These are phyloP conservation scores for Sclerotinia minor DNA, from an alignment of 2,329 filamentous ascomycete species.

Conservation along the genomic window DNA sequence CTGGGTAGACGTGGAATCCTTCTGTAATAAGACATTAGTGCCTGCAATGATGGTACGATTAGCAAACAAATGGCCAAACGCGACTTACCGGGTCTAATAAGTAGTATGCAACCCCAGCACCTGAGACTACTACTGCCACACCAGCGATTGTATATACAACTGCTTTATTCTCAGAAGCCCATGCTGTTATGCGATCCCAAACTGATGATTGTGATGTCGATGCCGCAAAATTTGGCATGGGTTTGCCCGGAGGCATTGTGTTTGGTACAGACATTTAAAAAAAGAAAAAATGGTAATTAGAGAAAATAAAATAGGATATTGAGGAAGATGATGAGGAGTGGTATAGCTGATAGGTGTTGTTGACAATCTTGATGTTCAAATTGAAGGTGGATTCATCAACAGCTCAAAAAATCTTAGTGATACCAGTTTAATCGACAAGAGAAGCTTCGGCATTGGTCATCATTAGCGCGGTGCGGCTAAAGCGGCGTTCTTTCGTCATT, in stretches of 20 bases:
- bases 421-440: constrained; percentile 26
- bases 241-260: constrained; percentile 35
- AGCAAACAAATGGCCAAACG: constrained; percentile 21
- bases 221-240: constrained; percentile 39
- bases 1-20: constrained; percentile 38
- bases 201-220: constrained; percentile 41
- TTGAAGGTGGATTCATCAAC: constrained; percentile 23
- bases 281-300: constrained; percentile 33
- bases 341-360: constrained; percentile 29
- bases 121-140: constrained; percentile 86
- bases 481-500: constrained; percentile 26
- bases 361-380: constrained; percentile 26
- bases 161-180: constrained; percentile 94
- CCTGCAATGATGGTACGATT: constrained; percentile 18
- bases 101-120: constrained; percentile 92
- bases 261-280: constrained; percentile 37
- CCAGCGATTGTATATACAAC: constrained; percentile 95
- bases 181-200: constrained; percentile 87
- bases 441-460: constrained; percentile 30
- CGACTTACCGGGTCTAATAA: constrained; percentile 60
- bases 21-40: constrained; percentile 34
- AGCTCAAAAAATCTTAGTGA: constrained; percentile 28
- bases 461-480: constrained; percentile 11
- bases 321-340: constrained; percentile 31
- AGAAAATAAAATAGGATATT: constrained; percentile 29